phyloP scores from a whole-genome alignment of 2,329 filamentous ascomycete genomes.

The Fusarium euwallaceae region DNA sequence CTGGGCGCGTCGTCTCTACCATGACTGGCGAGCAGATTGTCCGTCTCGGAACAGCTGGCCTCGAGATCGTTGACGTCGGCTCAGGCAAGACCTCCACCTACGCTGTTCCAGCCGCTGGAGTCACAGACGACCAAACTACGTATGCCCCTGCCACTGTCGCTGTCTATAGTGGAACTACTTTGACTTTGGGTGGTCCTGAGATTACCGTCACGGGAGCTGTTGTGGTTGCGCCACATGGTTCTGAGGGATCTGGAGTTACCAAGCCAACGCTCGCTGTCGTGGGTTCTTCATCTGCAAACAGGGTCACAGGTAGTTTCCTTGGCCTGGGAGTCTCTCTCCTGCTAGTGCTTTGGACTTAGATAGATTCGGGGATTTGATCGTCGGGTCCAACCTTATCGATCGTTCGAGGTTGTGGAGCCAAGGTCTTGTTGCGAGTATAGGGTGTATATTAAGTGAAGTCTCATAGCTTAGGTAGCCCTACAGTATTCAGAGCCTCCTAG shows the following conservation, averaged over 20 bases:
- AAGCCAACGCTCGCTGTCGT: background rate
- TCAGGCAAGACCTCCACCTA: background rate
- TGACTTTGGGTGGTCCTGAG: background rate
- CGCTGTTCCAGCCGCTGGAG: background rate
- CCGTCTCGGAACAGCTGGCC: background rate
- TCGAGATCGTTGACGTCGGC: background rate
- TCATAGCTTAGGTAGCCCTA: background rate
- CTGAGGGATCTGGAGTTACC: background rate
- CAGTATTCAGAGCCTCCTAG: too few species aligned
- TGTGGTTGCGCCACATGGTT: background rate
- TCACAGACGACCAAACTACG: background rate
- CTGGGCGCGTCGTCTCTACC: background rate
- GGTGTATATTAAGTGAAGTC: background rate
- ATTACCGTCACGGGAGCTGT: background rate
- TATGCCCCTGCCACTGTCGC: background rate
- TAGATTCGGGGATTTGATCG: background rate
- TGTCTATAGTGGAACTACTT: background rate
- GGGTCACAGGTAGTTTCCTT: background rate
- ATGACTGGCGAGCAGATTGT: background rate
- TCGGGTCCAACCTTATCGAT: background rate
- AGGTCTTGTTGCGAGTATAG: background rate
- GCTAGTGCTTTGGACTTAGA: background rate
- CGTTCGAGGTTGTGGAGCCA: background rate
- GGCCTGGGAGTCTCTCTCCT: background rate
- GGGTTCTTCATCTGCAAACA: background rate